Conservation (phyloP, 2,329 filamentous ascomycete species). For the Monosporascus sp. region DNA sequence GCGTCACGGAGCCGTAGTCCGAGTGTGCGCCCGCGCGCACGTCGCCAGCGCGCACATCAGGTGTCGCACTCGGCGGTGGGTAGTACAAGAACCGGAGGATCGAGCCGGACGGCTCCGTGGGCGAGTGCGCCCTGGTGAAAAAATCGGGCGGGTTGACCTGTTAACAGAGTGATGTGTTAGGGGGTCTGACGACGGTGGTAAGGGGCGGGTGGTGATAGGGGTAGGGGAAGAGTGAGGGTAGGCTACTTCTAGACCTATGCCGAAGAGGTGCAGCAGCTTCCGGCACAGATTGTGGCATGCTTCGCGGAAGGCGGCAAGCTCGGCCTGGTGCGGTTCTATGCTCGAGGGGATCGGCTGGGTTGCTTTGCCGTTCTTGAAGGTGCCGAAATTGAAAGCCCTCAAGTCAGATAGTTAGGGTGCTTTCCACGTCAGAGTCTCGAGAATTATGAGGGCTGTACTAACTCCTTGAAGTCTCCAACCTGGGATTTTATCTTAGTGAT, state of each 20-base stretch:
- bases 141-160: conserved; percentile 45
- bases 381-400: conserved; percentile 88
- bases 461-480: conserved; percentile 88
- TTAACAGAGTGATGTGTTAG: background rate
- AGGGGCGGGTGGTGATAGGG: background rate
- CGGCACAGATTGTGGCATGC: conserved; percentile 69
- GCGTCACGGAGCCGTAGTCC: conserved; percentile 69
- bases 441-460: conserved; percentile 15
- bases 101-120: conserved; percentile 43
- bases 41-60: conserved; percentile 46
- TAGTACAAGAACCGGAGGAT: conserved; percentile 71
- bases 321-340: conserved; percentile 52
- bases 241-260: conserved; percentile 63
- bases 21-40: conserved; percentile 88
- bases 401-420: background rate
- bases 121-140: conserved; percentile 48
- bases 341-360: conserved; percentile 71
- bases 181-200: background rate
- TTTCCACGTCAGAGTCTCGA: background rate
- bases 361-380: conserved; percentile 62
- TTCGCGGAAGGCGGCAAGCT: conserved; percentile 61
- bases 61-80: conserved; percentile 45
- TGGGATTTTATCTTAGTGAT: conserved; percentile 26
- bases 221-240: conserved; percentile 8
- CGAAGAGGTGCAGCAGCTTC: conserved; percentile 70